phyloP scores from a whole-genome alignment of 2,329 filamentous ascomycete species.

The Gliomastix tumulicola region DNA sequence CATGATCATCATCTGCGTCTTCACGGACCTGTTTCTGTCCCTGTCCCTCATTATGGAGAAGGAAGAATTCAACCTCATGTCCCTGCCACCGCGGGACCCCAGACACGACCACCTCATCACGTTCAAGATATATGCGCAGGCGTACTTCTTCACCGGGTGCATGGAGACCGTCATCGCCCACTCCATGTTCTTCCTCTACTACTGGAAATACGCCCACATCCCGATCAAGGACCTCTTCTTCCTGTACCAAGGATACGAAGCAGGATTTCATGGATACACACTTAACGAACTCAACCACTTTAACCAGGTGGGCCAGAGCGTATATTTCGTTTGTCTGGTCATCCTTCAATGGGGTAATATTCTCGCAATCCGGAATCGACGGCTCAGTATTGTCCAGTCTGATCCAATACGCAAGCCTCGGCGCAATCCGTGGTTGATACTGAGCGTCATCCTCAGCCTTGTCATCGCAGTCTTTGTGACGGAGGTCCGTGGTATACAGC shows the following conservation, averaged over 20 bases:
- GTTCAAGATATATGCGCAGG: constrained; percentile 40
- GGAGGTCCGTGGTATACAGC: constrained; percentile 40
- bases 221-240: constrained; percentile 40
- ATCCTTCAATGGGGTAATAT: constrained; percentile 49
- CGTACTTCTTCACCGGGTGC: constrained; percentile 43
- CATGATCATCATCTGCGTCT: constrained; percentile 52
- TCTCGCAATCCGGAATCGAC: constrained; percentile 41
- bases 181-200: constrained; percentile 47
- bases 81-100: constrained; percentile 40
- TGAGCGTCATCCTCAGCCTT: constrained; percentile 37
- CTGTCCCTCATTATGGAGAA: constrained; percentile 47
- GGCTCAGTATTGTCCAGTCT: constrained; percentile 42
- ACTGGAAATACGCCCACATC: constrained; percentile 38
- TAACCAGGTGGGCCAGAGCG: constrained; percentile 40
- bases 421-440: constrained; percentile 41
- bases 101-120: constrained; percentile 45
- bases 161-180: constrained; percentile 43
- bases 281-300: constrained; percentile 35
- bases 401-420: constrained; percentile 37
- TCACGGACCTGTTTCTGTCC: constrained; percentile 45
- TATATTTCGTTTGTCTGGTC: constrained; percentile 48
- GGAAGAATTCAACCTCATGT: constrained; percentile 45
- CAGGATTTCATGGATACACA: constrained; percentile 41
- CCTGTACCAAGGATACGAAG: constrained; percentile 37
- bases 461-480: constrained; percentile 47